Percentiles rank a stretch among this genome's conserved stretches.
Evolutionary conservation across 2,329 filamentous ascomycete species (phyloP).

Genomic region (Arthrobotrys iridis): DNA sequence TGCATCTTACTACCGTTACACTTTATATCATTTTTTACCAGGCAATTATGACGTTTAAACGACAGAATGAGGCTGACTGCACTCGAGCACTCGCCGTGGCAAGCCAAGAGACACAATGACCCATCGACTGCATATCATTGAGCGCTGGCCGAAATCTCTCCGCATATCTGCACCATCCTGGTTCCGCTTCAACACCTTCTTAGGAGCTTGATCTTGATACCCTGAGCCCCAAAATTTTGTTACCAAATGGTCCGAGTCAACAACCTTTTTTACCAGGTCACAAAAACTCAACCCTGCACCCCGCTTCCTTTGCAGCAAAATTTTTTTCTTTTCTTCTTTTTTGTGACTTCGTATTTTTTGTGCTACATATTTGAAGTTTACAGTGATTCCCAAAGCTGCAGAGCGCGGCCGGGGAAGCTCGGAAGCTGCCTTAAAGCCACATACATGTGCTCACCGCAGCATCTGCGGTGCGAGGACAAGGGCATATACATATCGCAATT

Average conservation of each 20-base stretch:
- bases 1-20: too few species aligned
- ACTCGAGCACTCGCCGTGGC: background rate
- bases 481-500: background rate
- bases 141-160: slow-evolving; percentile 17
- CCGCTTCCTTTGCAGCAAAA: background rate
- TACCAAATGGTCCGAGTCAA: background rate
- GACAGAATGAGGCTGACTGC: background rate
- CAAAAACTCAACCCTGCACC: background rate
- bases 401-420: slow-evolving; percentile 30
- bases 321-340: background rate
- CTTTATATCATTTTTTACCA: too few species aligned
- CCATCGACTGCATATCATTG: background rate
- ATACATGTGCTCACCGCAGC: background rate
- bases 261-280: too few species aligned
- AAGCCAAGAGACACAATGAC: background rate
- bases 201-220: background rate
- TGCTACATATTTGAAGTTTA: background rate
- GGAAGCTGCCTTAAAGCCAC: slow-evolving; percentile 5
- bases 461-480: background rate
- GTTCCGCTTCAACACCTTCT: background rate
- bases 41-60: background rate
- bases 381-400: background rate
- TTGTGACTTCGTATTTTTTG: slow-evolving; percentile 11
- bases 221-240: background rate
- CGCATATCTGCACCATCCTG: background rate